Evolutionary conservation across 2,329 filamentous ascomycete genomes (phyloP).

Genomic region (Dothistroma pini): DNA sequence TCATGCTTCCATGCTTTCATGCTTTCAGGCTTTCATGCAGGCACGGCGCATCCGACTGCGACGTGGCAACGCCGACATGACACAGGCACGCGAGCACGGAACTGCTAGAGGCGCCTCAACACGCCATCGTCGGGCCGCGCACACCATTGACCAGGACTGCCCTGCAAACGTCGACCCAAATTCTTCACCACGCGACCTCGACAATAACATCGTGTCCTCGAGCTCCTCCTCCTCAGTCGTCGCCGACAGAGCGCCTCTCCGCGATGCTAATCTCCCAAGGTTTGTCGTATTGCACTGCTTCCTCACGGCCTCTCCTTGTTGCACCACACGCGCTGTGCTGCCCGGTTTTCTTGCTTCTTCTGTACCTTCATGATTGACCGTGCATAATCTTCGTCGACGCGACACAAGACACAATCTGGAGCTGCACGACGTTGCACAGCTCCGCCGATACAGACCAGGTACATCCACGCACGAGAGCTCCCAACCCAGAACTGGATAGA

Average conservation of each 20-base stretch:
- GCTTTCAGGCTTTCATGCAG: not conserved
- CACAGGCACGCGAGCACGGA: not conserved
- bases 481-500: conserved; percentile 12
- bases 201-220: not conserved
- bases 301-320: not conserved
- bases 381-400: conserved; percentile 5
- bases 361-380: conserved; percentile 7
- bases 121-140: not conserved
- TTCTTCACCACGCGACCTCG: conserved; percentile 9
- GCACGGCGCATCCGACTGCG: not conserved
- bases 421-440: conserved; percentile 4
- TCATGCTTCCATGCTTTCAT: not conserved
- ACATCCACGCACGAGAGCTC: not conserved
- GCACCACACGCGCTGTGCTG: not conserved
- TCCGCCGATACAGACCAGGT: conserved; percentile 2
- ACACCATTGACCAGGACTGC: not conserved
- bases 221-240: not conserved
- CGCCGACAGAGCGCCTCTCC: not conserved
- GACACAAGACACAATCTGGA: conserved; percentile 3
- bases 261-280: conserved; percentile 14
- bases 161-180: not conserved
- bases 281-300: conserved; percentile 10
- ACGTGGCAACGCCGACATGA: not conserved
- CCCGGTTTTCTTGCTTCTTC: not conserved
- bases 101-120: not conserved